phyloP scores from a whole-genome alignment of 176 grass and related monocot species.

The Bromus sterilis region DNA sequence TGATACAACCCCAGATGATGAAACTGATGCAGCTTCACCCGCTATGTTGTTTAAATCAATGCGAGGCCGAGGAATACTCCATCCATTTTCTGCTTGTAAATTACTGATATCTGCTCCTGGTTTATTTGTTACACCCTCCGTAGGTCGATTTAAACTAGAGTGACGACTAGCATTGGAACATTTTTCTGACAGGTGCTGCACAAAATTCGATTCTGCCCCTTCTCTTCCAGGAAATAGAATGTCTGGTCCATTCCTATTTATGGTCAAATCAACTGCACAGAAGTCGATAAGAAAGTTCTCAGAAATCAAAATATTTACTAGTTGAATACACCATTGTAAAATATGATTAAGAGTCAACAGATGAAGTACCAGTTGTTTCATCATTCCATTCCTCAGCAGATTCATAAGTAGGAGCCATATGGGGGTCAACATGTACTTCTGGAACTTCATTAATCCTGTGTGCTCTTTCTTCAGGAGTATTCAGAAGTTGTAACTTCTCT shows the following conservation, averaged over 20 bases:
- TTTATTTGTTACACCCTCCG: conserved; percentile 10
- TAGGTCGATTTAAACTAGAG: background rate
- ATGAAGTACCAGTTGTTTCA: conserved; percentile 49
- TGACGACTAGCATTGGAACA: background rate
- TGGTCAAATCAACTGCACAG: conserved; percentile 42
- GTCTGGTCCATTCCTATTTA: conserved; percentile 30
- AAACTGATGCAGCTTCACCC: conserved; percentile 32
- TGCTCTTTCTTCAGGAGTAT: conserved; percentile 70
- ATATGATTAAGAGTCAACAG: background rate
- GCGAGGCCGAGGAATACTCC: background rate
- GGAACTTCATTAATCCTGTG: conserved; percentile 70
- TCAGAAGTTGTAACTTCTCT: conserved; percentile 80
- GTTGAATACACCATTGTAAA: background rate
- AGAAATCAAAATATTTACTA: conserved; percentile 13
- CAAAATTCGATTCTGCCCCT: conserved; percentile 15
- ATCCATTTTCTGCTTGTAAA: conserved; percentile 23
- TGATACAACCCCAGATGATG: conserved; percentile 28
- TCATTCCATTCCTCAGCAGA: conserved; percentile 50
- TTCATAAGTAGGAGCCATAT: conserved; percentile 86
- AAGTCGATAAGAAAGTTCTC: background rate
- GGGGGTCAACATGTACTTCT: conserved; percentile 70
- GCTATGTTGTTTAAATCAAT: conserved; percentile 33
- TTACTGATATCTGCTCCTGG: conserved; percentile 7
- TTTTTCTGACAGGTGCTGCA: conserved; percentile 29
- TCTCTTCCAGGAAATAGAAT: conserved; percentile 33